phyloP scores from a whole-genome alignment of 352 stramenopile species.

The Halophytophthora batemanensis region DNA sequence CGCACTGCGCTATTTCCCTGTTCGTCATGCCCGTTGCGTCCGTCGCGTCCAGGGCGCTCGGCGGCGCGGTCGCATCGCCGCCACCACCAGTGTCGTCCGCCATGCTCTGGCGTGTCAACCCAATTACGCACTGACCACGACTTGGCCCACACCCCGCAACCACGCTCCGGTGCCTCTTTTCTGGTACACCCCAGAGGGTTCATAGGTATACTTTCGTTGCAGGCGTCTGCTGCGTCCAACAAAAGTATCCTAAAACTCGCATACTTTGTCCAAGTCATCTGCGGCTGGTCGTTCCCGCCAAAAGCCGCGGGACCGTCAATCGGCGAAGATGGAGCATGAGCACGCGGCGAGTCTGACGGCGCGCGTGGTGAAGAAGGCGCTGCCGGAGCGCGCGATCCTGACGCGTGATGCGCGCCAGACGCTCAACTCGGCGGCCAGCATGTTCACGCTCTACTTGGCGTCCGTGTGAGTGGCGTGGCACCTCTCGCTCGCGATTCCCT shows the following conservation, averaged over 20 bases:
- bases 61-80: too few species aligned
- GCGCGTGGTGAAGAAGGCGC: constrained; percentile 60
- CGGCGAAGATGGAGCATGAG: constrained; percentile 61
- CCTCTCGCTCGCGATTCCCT: too few species aligned
- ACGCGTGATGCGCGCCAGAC: constrained; percentile 65
- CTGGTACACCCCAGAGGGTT: too few species aligned
- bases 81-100: constrained; percentile 12
- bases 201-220: too few species aligned
- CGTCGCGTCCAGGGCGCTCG: background rate
- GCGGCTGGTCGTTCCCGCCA: background rate
- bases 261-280: too few species aligned
- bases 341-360: constrained; percentile 62
- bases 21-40: constrained; percentile 28
- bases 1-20: constrained; percentile 49
- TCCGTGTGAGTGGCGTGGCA: constrained; percentile 48
- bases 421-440: constrained; percentile 67
- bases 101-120: too few species aligned
- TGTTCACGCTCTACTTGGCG: constrained; percentile 79
- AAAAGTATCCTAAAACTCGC: too few species aligned
- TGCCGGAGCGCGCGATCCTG: constrained; percentile 64
- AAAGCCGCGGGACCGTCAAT: background rate
- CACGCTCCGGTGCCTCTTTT: too few species aligned
- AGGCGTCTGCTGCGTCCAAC: too few species aligned
- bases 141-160: too few species aligned
- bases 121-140: too few species aligned